Evolutionary conservation across 305 asterid species (phyloP).

Genomic region (Withania somnifera): DNA sequence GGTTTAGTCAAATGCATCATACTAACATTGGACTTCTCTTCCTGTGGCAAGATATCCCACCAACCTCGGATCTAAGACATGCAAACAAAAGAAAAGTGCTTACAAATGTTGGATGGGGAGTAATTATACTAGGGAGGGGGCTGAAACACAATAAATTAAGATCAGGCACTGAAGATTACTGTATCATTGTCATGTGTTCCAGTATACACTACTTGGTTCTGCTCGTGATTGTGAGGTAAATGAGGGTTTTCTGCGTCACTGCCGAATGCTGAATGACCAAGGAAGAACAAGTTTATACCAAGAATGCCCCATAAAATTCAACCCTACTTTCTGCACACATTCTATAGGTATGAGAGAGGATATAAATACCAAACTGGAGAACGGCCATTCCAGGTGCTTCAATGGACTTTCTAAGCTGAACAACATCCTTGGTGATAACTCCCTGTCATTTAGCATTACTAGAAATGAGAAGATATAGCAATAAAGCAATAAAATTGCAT

Average conservation of each 20-base stretch:
- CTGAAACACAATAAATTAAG: not conserved
- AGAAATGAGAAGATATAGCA: constrained; percentile 5
- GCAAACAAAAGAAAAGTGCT: constrained; percentile 1
- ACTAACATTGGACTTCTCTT: constrained; percentile 73
- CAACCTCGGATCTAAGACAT: constrained; percentile 68
- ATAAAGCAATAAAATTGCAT: not conserved
- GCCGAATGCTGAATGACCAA: constrained; percentile 59
- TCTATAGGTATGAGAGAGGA: not conserved
- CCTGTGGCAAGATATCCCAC: constrained; percentile 81
- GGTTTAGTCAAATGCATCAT: not conserved
- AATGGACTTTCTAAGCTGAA: constrained; percentile 75
- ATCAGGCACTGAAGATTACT: constrained; percentile 24
- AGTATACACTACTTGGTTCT: constrained; percentile 90
- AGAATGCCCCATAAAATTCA: not conserved
- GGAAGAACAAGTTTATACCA: constrained; percentile 2
- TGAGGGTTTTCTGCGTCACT: constrained; percentile 97
- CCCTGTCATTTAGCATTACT: constrained; percentile 44
- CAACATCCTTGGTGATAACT: constrained; percentile 88
- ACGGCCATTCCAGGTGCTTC: constrained; percentile 99
- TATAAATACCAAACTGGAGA: constrained; percentile 78
- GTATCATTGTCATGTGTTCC: constrained; percentile 99
- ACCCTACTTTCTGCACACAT: not conserved
- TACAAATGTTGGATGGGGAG: not conserved
- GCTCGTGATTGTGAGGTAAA: constrained; percentile 88
- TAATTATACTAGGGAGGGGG: not conserved